Conservation (phyloP, 192 early-diverging fungal species). For the Entophlyctis luteolus region DNA sequence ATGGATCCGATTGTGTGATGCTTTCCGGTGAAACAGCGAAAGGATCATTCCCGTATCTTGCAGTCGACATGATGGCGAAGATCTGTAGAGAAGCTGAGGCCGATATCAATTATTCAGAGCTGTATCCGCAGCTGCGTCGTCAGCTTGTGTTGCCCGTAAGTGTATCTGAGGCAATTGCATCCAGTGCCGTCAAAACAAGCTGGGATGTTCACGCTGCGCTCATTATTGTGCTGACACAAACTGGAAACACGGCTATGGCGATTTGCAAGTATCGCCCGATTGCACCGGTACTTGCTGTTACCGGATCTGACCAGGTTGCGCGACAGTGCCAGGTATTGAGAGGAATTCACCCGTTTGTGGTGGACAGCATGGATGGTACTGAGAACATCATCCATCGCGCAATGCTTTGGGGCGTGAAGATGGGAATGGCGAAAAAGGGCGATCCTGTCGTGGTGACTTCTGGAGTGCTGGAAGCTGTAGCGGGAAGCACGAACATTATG, state of each 20-base stretch:
- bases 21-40: slow-evolving; percentile 97
- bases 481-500: slow-evolving; percentile 52
- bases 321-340: slow-evolving; percentile 49
- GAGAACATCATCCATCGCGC: slow-evolving; percentile 54
- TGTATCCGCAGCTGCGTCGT: slow-evolving; percentile 84
- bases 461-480: slow-evolving; percentile 30
- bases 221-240: slow-evolving; percentile 81
- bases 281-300: slow-evolving; percentile 88
- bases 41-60: slow-evolving; percentile 84
- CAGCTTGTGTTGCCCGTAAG: slow-evolving; percentile 69
- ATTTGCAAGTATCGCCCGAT: slow-evolving; percentile 93
- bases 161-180: slow-evolving; percentile 89
- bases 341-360: slow-evolving; percentile 54
- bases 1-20: slow-evolving; percentile 99
- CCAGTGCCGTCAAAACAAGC: slow-evolving; percentile 63
- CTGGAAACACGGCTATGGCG: slow-evolving; percentile 81
- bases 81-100: slow-evolving; percentile 90
- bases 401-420: slow-evolving; percentile 58
- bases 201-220: slow-evolving; percentile 52
- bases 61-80: slow-evolving; percentile 91
- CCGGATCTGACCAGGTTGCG: slow-evolving; percentile 54
- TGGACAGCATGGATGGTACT: slow-evolving; percentile 46
- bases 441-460: slow-evolving; percentile 53
- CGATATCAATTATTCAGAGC: slow-evolving; percentile 88
- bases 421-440: slow-evolving; percentile 55